A percentile compares a stretch with the other conserved stretches of the same genome.
Conservation (phyloP, 805 yeast species). For the Lipomyces chichibuensis region DNA sequence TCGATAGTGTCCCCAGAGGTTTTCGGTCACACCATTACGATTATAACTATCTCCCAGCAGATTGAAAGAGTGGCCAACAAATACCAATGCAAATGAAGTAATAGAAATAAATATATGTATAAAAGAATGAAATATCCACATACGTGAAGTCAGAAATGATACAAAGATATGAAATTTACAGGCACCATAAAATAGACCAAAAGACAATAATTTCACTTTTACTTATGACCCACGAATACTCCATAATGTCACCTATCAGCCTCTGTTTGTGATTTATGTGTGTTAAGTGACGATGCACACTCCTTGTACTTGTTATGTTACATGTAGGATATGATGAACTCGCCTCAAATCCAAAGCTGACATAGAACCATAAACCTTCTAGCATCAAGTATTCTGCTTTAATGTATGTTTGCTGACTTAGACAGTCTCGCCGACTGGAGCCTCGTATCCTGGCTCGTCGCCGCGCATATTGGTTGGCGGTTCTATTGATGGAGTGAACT, state of each 20-base stretch:
- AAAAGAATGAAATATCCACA: background rate
- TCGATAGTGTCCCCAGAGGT: too few relatives aligned
- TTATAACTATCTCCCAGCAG: background rate
- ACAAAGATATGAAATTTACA: background rate
- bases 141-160: background rate
- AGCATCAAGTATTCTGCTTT: background rate
- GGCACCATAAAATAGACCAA: background rate
- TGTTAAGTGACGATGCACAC: background rate
- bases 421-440: slow-evolving; percentile 34
- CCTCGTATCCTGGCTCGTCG: slow-evolving; percentile 45
- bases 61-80: background rate
- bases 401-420: slow-evolving; percentile 7
- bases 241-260: background rate
- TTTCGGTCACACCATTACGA: too few relatives aligned
- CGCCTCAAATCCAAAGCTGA: background rate
- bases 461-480: slow-evolving; percentile 82
- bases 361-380: background rate
- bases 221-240: background rate
- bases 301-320: background rate
- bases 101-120: background rate
- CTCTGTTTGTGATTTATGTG: background rate
- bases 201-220: background rate
- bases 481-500: slow-evolving; percentile 71
- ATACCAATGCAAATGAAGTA: background rate
- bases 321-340: background rate